Conservation (phyloP, 2,329 filamentous ascomycete genomes). For the Nothomitra cinnamomea region DNA sequence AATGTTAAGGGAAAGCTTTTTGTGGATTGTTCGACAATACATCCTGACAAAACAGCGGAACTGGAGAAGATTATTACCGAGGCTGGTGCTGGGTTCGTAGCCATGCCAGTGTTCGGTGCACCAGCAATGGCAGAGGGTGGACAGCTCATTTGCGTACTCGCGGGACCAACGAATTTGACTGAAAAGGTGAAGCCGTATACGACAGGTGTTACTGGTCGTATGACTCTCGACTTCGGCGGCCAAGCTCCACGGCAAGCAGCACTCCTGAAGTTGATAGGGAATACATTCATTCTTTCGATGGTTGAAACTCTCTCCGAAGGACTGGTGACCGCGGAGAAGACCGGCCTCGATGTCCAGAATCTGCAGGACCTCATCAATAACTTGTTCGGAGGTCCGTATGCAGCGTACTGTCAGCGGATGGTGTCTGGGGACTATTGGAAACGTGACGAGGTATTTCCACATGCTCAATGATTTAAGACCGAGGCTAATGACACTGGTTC, state of each 20-base stretch:
- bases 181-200: conserved; percentile 52
- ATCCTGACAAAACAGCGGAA: conserved; percentile 60
- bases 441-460: conserved; percentile 36
- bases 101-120: conserved; percentile 56
- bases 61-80: conserved; percentile 40
- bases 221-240: conserved; percentile 52
- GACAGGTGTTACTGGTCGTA: conserved; percentile 52
- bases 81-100: conserved; percentile 56
- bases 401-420: conserved; percentile 62
- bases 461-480: too few species aligned
- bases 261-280: conserved; percentile 67
- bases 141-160: conserved; percentile 54
- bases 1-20: conserved; percentile 57
- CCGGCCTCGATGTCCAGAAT: conserved; percentile 52
- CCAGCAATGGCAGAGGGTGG: conserved; percentile 55
- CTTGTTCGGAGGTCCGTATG: conserved; percentile 61
- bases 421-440: conserved; percentile 57
- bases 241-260: conserved; percentile 52
- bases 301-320: conserved; percentile 65
- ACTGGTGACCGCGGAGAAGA: conserved; percentile 63
- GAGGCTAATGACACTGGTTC: background rate
- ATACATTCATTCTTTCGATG: conserved; percentile 74
- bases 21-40: conserved; percentile 75
- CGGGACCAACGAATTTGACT: conserved; percentile 43
- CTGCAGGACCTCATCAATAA: conserved; percentile 54